Conservation (phyloP, 1,139 yeast genomes). For the Pneumocystis wakefieldiae region DNA sequence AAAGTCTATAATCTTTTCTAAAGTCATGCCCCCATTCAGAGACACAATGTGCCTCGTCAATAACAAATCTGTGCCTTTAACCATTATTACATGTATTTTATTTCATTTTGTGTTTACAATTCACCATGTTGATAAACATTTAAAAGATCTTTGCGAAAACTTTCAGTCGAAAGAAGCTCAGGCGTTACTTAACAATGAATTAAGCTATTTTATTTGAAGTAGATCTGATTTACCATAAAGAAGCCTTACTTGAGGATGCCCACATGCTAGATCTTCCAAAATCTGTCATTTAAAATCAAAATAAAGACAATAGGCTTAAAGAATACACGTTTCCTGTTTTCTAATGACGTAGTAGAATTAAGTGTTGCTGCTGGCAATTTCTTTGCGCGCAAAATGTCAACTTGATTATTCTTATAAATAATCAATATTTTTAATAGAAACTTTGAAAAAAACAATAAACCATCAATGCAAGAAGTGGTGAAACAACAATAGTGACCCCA, state of each 20-base stretch:
- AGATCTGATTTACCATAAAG: conserved; percentile 32
- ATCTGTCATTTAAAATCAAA: conserved; percentile 6
- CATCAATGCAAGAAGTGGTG: conserved; percentile 82
- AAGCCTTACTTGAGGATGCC: conserved; percentile 24
- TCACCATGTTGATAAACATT: conserved; percentile 11
- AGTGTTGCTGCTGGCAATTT: conserved; percentile 45
- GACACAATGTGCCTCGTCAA: conserved; percentile 87
- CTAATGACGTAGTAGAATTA: conserved; percentile 16
- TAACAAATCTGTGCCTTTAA: conserved; percentile 39
- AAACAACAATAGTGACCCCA: conserved; percentile 72
- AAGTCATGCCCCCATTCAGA: conserved; percentile 90
- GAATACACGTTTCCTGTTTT: conserved; percentile 11
- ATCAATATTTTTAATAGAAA: neutral
- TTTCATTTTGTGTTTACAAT: conserved; percentile 8
- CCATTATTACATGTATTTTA: neutral
- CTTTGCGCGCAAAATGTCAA: conserved; percentile 45
- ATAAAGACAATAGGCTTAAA: neutral
- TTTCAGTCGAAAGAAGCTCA: conserved; percentile 30
- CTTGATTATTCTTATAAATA: conserved; percentile 41
- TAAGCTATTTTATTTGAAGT: neutral
- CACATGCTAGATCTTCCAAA: conserved; percentile 15
- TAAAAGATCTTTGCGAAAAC: conserved; percentile 17
- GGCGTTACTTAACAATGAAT: conserved; percentile 41
- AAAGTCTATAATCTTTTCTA: conserved; percentile 67
- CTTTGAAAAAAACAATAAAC: conserved; percentile 23